A percentile compares a stretch with the other conserved stretches of the same genome.
Conservation (phyloP, 306 rosid genomes). For the Ziziphus jujuba region DNA sequence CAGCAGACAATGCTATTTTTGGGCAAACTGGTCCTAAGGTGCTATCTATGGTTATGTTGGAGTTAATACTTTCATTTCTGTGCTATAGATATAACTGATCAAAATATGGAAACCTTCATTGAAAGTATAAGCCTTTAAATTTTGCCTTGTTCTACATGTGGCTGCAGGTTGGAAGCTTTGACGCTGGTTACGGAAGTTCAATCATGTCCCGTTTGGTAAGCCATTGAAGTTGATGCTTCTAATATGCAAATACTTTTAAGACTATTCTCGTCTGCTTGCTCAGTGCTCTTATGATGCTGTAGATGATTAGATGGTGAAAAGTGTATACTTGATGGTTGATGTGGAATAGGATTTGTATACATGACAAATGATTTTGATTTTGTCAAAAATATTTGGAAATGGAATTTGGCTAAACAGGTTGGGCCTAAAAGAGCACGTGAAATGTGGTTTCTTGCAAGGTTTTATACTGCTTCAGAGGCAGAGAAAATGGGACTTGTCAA, state of each 20-base stretch:
- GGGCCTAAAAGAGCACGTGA: conserved; percentile 92
- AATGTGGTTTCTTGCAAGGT: conserved; percentile 88
- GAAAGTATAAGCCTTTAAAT: not conserved
- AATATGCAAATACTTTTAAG: not conserved
- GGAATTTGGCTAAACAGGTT: conserved; percentile 41
- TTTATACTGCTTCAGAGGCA: conserved; percentile 82
- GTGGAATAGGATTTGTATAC: not conserved
- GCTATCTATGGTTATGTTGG: not conserved
- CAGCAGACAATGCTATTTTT: conserved; percentile 86
- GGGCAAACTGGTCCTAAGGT: conserved; percentile 99
- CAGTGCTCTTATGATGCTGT: not conserved
- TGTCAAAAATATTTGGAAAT: not conserved
- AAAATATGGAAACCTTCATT: not conserved
- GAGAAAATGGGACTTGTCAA: conserved; percentile 97
- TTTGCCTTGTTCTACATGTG: not conserved
- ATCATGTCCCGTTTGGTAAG: conserved; percentile 91
- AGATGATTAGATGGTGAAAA: too few relatives aligned
- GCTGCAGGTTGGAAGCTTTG: conserved; percentile 91
- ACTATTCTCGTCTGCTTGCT: conserved; percentile 2
- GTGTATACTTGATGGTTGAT: not conserved
- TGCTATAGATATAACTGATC: not conserved
- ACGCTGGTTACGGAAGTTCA: conserved; percentile 98
- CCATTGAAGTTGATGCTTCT: conserved; percentile 3
- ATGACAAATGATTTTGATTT: conserved; percentile 1
- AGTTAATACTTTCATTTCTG: not conserved